A percentile compares a stretch with the other conserved stretches of the same genome.
phyloP scores from a whole-genome alignment of 148 eudicot genomes.

The Diospyros lotus region DNA sequence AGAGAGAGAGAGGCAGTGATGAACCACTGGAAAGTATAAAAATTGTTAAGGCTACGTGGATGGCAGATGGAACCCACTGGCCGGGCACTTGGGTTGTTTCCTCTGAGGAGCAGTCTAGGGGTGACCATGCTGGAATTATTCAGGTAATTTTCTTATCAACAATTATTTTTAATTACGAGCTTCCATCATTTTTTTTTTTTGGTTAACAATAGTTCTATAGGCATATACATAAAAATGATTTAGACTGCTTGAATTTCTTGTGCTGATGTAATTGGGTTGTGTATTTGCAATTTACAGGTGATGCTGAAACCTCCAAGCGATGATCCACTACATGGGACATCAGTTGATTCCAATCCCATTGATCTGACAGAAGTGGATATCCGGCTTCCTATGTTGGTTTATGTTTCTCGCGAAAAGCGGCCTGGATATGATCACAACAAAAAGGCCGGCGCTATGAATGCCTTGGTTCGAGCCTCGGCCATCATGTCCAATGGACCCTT shows the following conservation, averaged over 20 bases:
- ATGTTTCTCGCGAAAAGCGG: slow-evolving; percentile 87
- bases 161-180: background rate
- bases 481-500: slow-evolving; percentile 91
- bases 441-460: slow-evolving; percentile 95
- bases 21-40: slow-evolving; percentile 55
- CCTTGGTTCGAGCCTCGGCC: slow-evolving; percentile 83
- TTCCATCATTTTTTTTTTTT: too few species aligned
- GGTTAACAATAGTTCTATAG: too few species aligned
- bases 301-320: slow-evolving; percentile 93
- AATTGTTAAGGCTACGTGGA: slow-evolving; percentile 70
- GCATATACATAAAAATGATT: too few species aligned
- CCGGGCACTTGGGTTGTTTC: slow-evolving; percentile 78
- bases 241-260: background rate
- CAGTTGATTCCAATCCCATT: slow-evolving; percentile 34
- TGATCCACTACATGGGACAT: slow-evolving; percentile 53
- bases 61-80: slow-evolving; percentile 91
- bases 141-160: slow-evolving; percentile 45
- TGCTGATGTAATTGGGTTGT: background rate
- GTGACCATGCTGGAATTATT: slow-evolving; percentile 91
- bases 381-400: slow-evolving; percentile 80
- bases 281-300: slow-evolving; percentile 39
- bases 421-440: slow-evolving; percentile 94
- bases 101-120: slow-evolving; percentile 60
- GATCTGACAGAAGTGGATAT: slow-evolving; percentile 71
- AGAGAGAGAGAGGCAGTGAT: slow-evolving; percentile 54